Evolutionary conservation across 106 monocot species (phyloP), one percentile per base, ranked within the genome.

Genomic region (Apostasia shenzhenica): DNA sequence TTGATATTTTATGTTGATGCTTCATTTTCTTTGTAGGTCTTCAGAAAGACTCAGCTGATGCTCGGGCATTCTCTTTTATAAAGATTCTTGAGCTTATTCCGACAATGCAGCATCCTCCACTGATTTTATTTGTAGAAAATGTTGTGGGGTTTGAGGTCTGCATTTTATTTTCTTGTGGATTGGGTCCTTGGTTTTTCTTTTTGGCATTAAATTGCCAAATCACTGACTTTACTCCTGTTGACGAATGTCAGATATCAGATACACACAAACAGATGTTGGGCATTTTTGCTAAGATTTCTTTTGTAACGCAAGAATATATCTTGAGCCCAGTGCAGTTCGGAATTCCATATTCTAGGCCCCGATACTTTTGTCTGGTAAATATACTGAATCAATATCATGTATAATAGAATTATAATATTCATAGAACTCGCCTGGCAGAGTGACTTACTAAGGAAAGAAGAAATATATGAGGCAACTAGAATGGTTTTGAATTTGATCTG

Each of bases 61-160:
- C 95, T 63, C 86, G 95, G 14, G 92, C 95, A 56, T 82, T 77
- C 14, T 95, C 95, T 48, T 95, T 95, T 71, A 73, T 92, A 64
- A 83, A 80, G 73, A 86, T 95, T 44, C 69, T 95, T 12, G 89
- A 86, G 44, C 81, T 86, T 65, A 84, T 95, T 10, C 82, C 60
- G 53, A 70, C 75, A 10, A 88, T 95, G 91, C 14, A 48, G 41
- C 80, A 79, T 41, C 91, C 95, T 59, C 95, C 95, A n/a, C 8
- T 76, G 41, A 72, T 86, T 71, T 66, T 95, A 67, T 95, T 95
- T 77, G 86, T 95, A 57, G 95, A 95, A 82, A 95, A 95, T 71
- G 95, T 95, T 42, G 89, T 95, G 69, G 95, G 95, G 5, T 95
- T 95, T 80, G 95, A 95, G 89, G 95, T 95, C 53, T 63, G 61